Evolutionary conservation across 129 eudicot genomes (phyloP), one percentile per base, ranked within the genome.

Genomic region (Chrysanthemum lavandulifolium): DNA sequence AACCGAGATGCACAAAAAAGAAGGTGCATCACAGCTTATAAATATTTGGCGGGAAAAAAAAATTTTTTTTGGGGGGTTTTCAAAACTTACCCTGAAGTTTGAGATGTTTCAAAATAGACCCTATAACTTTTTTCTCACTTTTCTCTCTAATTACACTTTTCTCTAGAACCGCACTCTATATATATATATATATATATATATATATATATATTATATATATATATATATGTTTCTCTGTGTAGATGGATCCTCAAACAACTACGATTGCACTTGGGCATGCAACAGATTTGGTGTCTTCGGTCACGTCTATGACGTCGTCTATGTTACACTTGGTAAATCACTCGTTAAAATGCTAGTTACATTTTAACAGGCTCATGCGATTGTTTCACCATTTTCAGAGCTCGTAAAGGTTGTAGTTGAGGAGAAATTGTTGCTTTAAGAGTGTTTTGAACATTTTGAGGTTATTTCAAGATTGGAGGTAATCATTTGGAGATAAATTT

Each of bases 351-450:
- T 43, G 6, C 13, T 11, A 5, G 2, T 27, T 47, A 12, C 12
- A 15, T 16, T 53, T 47, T 23, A 21, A 60, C 52, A 87, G 94
- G 76, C 75, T 7, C 73, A 77, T 61, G 79, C 78, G 58, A 75
- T 80, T 6, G 83, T 69, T 3, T 25, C 69, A 73, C 31, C 67
- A 21, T 60, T 85, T 11, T 72, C 74, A 7, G 95, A 87, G 65
- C 72, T 90, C 53, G 89, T 89, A 75, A 84, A 74, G 54, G 81
- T 90, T 40, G 91, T 82, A 33, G 64, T 72, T 14, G 83, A 87
- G 75, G 97, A 85, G 77, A 90, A 82, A 78, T 75, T 78, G 70
- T 61, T 87, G 40, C 82, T 90, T 71, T 84, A 90, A 70, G 97
- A 87, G 62, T 90, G 87, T 67, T 68, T 85, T 64, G 95, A 90